Evolutionary conservation across 768 basidiomycete genomes (phyloP).

Genomic region (Boletus reticuloceps): DNA sequence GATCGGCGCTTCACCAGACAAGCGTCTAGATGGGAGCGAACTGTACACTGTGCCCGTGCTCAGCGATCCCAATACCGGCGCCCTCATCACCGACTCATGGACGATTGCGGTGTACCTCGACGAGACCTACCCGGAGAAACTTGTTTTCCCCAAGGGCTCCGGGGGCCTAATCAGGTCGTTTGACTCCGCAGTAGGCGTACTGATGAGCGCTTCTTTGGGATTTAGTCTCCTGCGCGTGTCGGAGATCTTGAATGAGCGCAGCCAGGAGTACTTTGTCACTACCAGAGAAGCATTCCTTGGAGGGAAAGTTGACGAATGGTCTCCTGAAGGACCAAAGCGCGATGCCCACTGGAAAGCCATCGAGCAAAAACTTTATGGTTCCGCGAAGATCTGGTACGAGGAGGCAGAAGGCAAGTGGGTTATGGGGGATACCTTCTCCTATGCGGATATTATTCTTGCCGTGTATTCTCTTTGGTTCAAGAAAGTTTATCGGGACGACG

Average conservation of each 20-base stretch:
- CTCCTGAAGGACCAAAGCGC: constrained; percentile 33
- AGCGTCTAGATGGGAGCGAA: constrained; percentile 15
- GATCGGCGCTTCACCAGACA: constrained; percentile 26
- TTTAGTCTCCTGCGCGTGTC: constrained; percentile 21
- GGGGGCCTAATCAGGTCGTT: constrained; percentile 23
- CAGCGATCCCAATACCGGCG: constrained; percentile 30
- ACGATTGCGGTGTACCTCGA: constrained; percentile 37
- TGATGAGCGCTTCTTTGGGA: constrained; percentile 4
- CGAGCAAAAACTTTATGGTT: constrained; percentile 11
- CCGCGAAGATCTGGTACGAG: constrained; percentile 21
- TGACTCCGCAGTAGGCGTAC: background rate
- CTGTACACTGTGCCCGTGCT: constrained; percentile 34
- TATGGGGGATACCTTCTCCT: constrained; percentile 30
- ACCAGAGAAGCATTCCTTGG: constrained; percentile 35
- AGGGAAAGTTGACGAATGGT: constrained; percentile 38
- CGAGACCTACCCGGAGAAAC: constrained; percentile 32
- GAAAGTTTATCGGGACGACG: constrained; percentile 19
- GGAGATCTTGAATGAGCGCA: constrained; percentile 32
- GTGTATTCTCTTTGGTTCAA: constrained; percentile 13
- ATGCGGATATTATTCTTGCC: constrained; percentile 31
- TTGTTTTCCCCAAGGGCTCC: constrained; percentile 23
- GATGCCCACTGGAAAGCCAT: constrained; percentile 27
- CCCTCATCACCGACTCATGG: constrained; percentile 30
- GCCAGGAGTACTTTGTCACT: constrained; percentile 37
- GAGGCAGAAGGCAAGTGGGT: constrained; percentile 26